A percentile compares a stretch with the other conserved stretches of the same genome.
These are phyloP conservation scores for Gilbertella persicaria DNA, from an alignment of 371 early-diverging fungal genomes.

Conservation along the genomic window DNA sequence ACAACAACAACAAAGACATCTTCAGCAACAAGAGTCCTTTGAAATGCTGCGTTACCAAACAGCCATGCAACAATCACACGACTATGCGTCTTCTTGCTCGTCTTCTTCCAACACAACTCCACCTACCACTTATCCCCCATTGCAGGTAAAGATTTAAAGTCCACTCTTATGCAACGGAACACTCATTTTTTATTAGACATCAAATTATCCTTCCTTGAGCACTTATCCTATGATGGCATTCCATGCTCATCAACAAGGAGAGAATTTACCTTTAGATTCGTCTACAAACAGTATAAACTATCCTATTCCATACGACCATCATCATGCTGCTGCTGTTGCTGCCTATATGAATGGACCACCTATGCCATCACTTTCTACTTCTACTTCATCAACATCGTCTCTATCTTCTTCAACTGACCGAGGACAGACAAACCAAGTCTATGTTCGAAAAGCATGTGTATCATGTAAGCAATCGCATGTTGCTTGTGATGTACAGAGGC, in stretches of 20 bases:
- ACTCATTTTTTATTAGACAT: not conserved
- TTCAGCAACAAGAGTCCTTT: conserved; percentile 5
- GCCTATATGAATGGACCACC: conserved; percentile 8
- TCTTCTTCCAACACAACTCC: conserved; percentile 8
- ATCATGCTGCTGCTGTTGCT: not conserved
- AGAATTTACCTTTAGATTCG: conserved; percentile 9
- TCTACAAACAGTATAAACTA: conserved; percentile 9
- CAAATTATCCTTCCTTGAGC: not conserved
- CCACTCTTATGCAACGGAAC: too few relatives aligned
- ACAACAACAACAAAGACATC: not conserved
- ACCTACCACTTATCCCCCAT: conserved; percentile 5
- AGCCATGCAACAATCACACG: conserved; percentile 21
- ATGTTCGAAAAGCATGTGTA: conserved; percentile 59
- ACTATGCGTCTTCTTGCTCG: conserved; percentile 22
- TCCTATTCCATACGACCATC: conserved; percentile 18
- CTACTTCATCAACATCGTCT: conserved; percentile 19
- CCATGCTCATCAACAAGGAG: conserved; percentile 6
- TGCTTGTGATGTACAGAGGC: conserved; percentile 57
- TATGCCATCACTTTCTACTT: conserved; percentile 18
- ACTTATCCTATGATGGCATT: conserved; percentile 25
- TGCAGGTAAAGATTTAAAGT: conserved; percentile 3
- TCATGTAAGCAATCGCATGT: conserved; percentile 58
- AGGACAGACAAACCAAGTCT: conserved; percentile 18
- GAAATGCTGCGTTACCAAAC: conserved; percentile 24
- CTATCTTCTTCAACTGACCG: conserved; percentile 6